phyloP scores from a whole-genome alignment of 106 monocot species.

The Triglochin maritima region DNA sequence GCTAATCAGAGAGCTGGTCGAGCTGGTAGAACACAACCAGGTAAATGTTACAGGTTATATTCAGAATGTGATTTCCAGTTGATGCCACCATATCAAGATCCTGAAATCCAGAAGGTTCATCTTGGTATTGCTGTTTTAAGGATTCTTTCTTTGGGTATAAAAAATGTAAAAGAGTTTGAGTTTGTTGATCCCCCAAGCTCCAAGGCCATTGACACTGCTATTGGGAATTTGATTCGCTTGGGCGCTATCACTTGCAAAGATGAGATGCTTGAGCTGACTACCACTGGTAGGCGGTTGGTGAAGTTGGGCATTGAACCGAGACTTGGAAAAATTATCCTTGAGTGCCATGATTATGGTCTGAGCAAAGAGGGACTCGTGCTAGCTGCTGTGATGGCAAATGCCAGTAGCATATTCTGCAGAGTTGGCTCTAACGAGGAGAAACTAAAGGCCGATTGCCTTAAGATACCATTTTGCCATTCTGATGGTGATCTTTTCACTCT shows the following conservation, averaged over 20 bases:
- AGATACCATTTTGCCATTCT: slow-evolving; percentile 76
- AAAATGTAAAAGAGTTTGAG: slow-evolving; percentile 63
- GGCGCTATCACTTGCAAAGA: slow-evolving; percentile 36
- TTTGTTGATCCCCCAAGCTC: slow-evolving; percentile 81
- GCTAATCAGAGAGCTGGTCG: slow-evolving; percentile 89
- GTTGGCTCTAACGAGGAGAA: slow-evolving; percentile 73
- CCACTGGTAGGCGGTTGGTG: slow-evolving; percentile 41
- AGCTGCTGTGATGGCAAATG: slow-evolving; percentile 87
- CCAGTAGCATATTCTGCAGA: slow-evolving; percentile 89
- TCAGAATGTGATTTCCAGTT: slow-evolving; percentile 49
- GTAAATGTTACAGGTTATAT: slow-evolving; percentile 88
- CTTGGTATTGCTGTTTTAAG: slow-evolving; percentile 78
- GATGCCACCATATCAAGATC: slow-evolving; percentile 72
- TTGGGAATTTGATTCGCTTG: slow-evolving; percentile 56
- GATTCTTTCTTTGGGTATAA: slow-evolving; percentile 63
- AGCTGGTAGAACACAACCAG: slow-evolving; percentile 74
- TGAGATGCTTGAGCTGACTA: slow-evolving; percentile 44
- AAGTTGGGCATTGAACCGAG: slow-evolving; percentile 87
- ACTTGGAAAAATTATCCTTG: slow-evolving; percentile 91
- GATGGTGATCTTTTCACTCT: slow-evolving; percentile 94
- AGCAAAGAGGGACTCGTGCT: slow-evolving; percentile 77
- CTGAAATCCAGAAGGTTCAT: slow-evolving; percentile 94
- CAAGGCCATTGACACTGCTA: slow-evolving; percentile 56
- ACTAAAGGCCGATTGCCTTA: slow-evolving; percentile 73
- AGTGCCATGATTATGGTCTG: slow-evolving; percentile 40